Base-by-base conservation (phyloP, 2,329 filamentous ascomycete genomes). In the Pseudogymnoascus sp. region DNA sequence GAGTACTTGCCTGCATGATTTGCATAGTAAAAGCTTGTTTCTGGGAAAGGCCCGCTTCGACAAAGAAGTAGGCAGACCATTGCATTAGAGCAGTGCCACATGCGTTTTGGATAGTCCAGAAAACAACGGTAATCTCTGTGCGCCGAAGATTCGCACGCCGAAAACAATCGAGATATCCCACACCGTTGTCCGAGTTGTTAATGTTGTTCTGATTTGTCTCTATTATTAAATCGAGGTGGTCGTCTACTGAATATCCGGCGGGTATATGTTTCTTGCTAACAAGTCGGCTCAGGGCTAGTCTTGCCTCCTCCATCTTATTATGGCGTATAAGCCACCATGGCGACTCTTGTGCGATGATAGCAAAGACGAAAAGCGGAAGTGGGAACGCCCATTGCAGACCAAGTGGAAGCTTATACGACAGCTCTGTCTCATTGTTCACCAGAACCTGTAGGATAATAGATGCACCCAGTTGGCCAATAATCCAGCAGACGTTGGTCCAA, bases 81-180 rank as follows among this genome's bases (percentile, higher is more conserved):
- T 83, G 83, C 65, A 85, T 83, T 64, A 88, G 80, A 13, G 85
- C 82, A 64, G 84, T 82, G 7, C 86, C 85, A 62, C 81, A 83
- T 2, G 86, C 75, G 13, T 85, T 83, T 70, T 88, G 86, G 1
- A 85, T 83, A 8, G 82, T 78, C 76, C 86, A 88, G 4, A 83
- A 81, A 66, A 85, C 82, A 62, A 77, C 75, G 1, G 78, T 77
- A 26, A 83, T 81, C 67, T 83, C 80, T 0, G 81, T 83, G 16
- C 81, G 77, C 13, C 80, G 74, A n/a, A 77, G 69, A 65, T 81
- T 80, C 40, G 75, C 72, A 0, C 78, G 78, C 47, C 73, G 77
- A 68, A 83, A 77, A 59, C 81, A 82, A 65, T 83, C 81, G 21
- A 72, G 16, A 65, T 82, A 84, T 0, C 78, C 78, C 4, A 89